Evolutionary conservation across 176 grass and related monocot species (phyloP).

Genomic region (Phragmites australis): DNA sequence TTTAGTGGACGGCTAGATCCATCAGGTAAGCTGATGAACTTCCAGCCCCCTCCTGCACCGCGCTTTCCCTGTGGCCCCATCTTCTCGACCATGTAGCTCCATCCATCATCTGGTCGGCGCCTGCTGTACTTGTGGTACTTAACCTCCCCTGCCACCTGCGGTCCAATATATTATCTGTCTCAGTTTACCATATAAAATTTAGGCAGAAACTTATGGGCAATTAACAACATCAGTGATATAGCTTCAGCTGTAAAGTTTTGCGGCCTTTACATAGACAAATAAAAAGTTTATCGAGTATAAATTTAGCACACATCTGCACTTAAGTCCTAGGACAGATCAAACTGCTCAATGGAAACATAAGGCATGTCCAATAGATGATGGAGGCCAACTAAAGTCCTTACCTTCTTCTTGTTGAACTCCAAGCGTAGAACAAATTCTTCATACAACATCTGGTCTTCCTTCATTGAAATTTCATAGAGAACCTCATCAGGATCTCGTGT

Average conservation of each 20-base stretch:
- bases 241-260: not conserved
- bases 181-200: not conserved
- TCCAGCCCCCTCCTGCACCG: conserved; percentile 71
- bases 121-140: conserved; percentile 95
- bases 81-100: conserved; percentile 92
- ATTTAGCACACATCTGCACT: not conserved
- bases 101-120: conserved; percentile 70
- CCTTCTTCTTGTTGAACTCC: conserved; percentile 98
- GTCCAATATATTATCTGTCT: not conserved
- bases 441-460: conserved; percentile 90
- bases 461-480: conserved; percentile 94
- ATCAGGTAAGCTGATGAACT: conserved; percentile 87
- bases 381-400: conserved; percentile 15
- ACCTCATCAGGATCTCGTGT: conserved; percentile 94
- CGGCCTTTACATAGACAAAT: not conserved
- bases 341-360: not conserved
- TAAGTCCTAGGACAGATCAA: not conserved
- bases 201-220: not conserved
- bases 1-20: conserved; percentile 75
- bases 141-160: conserved; percentile 81
- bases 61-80: conserved; percentile 64
- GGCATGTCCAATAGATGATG: not conserved
- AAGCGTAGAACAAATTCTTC: conserved; percentile 92
- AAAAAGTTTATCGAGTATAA: not conserved
- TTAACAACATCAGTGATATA: not conserved